Conservation (phyloP, 495 filamentous ascomycete species). For the Daldinia caldariorum region DNA sequence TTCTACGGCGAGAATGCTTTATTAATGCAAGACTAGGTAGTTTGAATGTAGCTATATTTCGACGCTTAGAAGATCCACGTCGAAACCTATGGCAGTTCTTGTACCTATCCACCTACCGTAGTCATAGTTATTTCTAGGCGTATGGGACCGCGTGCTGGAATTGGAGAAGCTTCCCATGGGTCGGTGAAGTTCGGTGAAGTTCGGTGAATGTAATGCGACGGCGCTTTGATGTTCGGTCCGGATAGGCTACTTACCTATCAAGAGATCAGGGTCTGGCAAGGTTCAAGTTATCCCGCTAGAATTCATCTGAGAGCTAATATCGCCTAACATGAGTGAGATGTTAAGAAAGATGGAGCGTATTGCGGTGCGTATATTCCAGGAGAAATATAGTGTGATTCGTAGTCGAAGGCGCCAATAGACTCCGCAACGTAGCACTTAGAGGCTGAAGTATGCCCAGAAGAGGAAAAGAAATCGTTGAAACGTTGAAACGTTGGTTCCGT, state of each 20-base stretch:
- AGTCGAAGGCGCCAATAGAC: slow-evolving; percentile 51
- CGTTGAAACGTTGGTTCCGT: slow-evolving; percentile 11
- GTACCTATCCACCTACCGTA: too few relatives aligned
- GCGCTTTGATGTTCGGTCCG: slow-evolving; percentile 33
- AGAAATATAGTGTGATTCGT: slow-evolving; percentile 55
- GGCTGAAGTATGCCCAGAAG: slow-evolving; percentile 8
- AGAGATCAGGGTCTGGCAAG: slow-evolving; percentile 32
- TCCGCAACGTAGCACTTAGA: slow-evolving; percentile 6
- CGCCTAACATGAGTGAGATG: slow-evolving; percentile 44
- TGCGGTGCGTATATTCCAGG: slow-evolving; percentile 59
- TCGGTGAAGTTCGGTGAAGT: slow-evolving; percentile 69
- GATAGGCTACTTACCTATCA: slow-evolving; percentile 15
- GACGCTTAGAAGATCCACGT: too few relatives aligned
- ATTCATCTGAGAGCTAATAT: slow-evolving; percentile 47
- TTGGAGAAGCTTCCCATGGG: slow-evolving; percentile 26
- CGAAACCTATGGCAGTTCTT: too few relatives aligned
- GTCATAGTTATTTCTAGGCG: too few relatives aligned
- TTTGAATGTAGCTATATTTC: too few relatives aligned
- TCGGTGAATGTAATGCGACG: slow-evolving; percentile 66
- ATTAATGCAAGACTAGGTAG: too few relatives aligned
- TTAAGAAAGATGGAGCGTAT: slow-evolving; percentile 40
- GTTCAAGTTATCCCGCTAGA: slow-evolving; percentile 41
- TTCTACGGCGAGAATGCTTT: too few relatives aligned
- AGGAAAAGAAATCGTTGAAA: slow-evolving; percentile 11
- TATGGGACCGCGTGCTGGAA: slow-evolving; percentile 17